A percentile compares a stretch with the other conserved stretches of the same genome.
These are phyloP conservation scores for Santalum album DNA, from an alignment of 164 flowering plant species.

Conservation along the genomic window DNA sequence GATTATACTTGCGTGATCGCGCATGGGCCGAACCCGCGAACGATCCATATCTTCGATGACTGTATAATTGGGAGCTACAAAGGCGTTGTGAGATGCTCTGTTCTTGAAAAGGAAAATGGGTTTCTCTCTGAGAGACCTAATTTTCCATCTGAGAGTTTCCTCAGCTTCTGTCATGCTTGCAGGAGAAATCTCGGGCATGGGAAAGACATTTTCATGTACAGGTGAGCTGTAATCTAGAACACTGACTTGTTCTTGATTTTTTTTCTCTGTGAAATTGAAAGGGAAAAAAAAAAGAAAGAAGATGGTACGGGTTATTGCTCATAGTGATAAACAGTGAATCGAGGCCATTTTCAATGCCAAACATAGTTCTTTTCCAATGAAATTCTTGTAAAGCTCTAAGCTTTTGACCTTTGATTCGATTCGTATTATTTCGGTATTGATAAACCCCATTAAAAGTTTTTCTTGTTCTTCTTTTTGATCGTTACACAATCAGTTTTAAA, in stretches of 20 bases:
- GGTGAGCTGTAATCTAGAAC: constrained; percentile 26
- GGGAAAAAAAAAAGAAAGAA: too few relatives aligned
- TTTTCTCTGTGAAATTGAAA: too few relatives aligned
- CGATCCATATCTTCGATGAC: constrained; percentile 76
- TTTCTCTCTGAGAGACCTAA: constrained; percentile 7
- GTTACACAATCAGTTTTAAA: too few relatives aligned
- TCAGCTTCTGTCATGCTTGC: constrained; percentile 66
- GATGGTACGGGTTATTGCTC: too few relatives aligned
- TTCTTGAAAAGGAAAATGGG: constrained; percentile 15
- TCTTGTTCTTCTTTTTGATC: not conserved
- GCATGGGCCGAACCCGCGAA: constrained; percentile 62
- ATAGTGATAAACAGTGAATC: too few relatives aligned
- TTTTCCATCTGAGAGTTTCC: constrained; percentile 45
- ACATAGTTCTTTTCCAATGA: too few relatives aligned
- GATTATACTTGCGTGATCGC: constrained; percentile 76
- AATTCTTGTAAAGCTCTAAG: too few relatives aligned
- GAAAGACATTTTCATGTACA: constrained; percentile 84
- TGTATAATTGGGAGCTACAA: constrained; percentile 55
- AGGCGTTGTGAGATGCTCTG: constrained; percentile 28
- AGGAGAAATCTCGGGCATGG: constrained; percentile 65
- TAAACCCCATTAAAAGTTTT: too few relatives aligned
- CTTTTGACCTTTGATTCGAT: too few relatives aligned
- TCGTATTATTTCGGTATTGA: too few relatives aligned
- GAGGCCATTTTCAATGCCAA: too few relatives aligned
- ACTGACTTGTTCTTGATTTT: not conserved